phyloP scores from a whole-genome alignment of 2,329 filamentous ascomycete species.

The Pseudopithomyces maydicus region DNA sequence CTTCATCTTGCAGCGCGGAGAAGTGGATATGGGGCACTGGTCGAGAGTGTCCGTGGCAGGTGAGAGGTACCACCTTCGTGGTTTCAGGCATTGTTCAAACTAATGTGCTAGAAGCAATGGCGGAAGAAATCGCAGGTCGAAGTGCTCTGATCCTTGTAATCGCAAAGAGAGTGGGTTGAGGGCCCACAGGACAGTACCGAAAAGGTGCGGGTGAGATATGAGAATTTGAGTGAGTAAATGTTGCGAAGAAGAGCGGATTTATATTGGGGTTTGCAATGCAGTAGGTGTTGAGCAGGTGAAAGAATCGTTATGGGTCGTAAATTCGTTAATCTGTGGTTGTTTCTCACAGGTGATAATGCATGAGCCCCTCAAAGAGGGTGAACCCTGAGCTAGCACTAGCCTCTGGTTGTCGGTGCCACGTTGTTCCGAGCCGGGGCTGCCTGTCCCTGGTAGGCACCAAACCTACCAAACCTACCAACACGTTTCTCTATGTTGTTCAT shows the following conservation, averaged over 20 bases:
- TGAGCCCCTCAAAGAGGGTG: conserved; percentile 13
- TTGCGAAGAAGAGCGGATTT: not conserved
- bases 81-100: conserved; percentile 42
- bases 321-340: conserved; percentile 27
- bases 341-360: conserved; percentile 7
- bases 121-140: not conserved
- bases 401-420: not conserved
- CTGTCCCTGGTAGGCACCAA: not conserved
- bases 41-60: conserved; percentile 91
- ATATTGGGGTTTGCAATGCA: conserved; percentile 12
- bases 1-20: conserved; percentile 80
- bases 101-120: not conserved
- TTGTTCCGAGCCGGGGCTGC: not conserved
- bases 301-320: conserved; percentile 39
- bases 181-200: not conserved
- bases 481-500: too few relatives aligned
- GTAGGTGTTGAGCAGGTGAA: conserved; percentile 23
- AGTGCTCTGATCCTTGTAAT: not conserved
- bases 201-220: not conserved
- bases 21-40: conserved; percentile 92
- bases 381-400: not conserved
- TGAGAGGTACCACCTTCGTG: conserved; percentile 78
- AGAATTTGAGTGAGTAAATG: not conserved
- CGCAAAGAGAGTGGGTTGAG: not conserved
- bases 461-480: too few relatives aligned